Evolutionary conservation across 2,329 filamentous ascomycete genomes (phyloP), one percentile per base, ranked within the genome.

Genomic region (Penicillium sp.): DNA sequence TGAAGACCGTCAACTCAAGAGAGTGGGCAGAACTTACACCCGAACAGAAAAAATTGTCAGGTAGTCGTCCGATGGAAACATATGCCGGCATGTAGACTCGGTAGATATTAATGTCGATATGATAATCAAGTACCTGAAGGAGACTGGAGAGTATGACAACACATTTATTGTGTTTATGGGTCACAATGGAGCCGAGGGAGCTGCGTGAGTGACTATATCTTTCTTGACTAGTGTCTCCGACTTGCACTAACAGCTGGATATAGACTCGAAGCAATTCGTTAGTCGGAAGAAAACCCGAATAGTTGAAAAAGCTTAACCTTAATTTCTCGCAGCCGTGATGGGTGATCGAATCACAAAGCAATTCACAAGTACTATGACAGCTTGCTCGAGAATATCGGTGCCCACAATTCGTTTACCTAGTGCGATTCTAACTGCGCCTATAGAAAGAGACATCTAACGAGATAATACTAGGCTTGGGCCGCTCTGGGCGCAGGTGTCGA

Each of bases 121-220:
- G 53, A 79, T 82, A 0, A 71, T 80, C 4, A 69, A 78, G 20
- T 80, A 82, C 57, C 72, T 83, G 7, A 72, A 79, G 55, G 62
- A 71, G n/a, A 81, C 75, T 0, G 78, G 77, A 43, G 81, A 82
- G 66, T 73, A 79, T 1, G 80, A 82, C 61, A 81, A 82, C 63
- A 83, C 81, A 0, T n/a, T n/a, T n/a, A n/a, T 79, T 81, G 75
- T 78, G 63, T 82, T 83, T 72, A 78, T 82, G 74, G 78, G 74
- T 8, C 81, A 83, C 62, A 82, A 83, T 58, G 81, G 81, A 7
- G 81, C 81, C 8, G 81, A 83, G 63, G 81, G 81, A 4, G 77
- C 76, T 31, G 74, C 75, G 63, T 59, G 20, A 53, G 45, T 8
- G 2, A 43, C 17, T 3, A 5, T 22, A 5, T 2, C 8, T 22